These are phyloP conservation scores for Fragilaria radians DNA, from an alignment of 108 stramenopile genomes.

Conservation along the genomic window DNA sequence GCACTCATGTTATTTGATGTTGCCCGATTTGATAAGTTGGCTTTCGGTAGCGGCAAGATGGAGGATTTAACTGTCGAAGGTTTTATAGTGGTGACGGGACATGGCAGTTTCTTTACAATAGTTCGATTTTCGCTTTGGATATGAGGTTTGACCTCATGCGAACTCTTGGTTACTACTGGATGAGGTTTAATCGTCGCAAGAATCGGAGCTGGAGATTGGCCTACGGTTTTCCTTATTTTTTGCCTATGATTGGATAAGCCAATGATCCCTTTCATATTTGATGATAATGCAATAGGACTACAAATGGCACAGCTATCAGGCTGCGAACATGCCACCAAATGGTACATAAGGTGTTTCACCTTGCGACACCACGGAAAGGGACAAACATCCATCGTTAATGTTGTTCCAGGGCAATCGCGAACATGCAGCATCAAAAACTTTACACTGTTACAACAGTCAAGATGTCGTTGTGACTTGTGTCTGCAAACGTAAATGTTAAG, in stretches of 20 bases:
- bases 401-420: slow-evolving; percentile 83
- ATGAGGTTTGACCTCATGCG: no score
- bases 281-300: slow-evolving; percentile 34
- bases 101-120: no score
- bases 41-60: no score
- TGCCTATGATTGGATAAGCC: slow-evolving; percentile 56
- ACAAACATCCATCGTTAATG: slow-evolving; percentile 74
- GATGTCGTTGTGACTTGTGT: slow-evolving; percentile 61
- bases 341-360: slow-evolving; percentile 80
- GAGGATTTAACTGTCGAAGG: no score
- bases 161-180: no score
- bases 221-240: no score
- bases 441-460: slow-evolving; percentile 67
- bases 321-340: slow-evolving; percentile 66
- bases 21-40: no score
- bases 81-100: no score
- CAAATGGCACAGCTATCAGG: slow-evolving; percentile 54
- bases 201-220: no score
- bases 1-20: no score
- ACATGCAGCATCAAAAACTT: slow-evolving; percentile 92
- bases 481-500: slow-evolving; percentile 10
- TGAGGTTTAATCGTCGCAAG: no score
- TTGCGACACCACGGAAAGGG: slow-evolving; percentile 93
- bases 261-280: slow-evolving; percentile 38
- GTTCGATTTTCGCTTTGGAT: no score